Percentiles rank a stretch among this genome's conserved stretches.
Conservation (phyloP, 805 yeast species). For the Wickerhamiella lipophila region DNA sequence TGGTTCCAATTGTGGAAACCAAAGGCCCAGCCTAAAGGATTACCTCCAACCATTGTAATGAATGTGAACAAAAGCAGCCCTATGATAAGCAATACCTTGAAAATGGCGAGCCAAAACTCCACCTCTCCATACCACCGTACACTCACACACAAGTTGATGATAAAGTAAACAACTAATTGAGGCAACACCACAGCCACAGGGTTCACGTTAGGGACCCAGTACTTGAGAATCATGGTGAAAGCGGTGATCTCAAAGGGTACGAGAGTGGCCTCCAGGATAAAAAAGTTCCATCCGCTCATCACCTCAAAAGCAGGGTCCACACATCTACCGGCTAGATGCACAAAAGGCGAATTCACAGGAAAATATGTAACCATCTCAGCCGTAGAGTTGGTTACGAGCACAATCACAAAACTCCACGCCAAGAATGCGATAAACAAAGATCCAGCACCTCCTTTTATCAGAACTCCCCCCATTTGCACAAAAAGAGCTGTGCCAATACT, state of each 20-base stretch:
- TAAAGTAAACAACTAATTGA: conserved; percentile 49
- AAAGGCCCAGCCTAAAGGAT: conserved; percentile 52
- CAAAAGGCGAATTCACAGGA: conserved; percentile 68
- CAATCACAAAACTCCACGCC: conserved; percentile 57
- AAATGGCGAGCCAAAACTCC: conserved; percentile 67
- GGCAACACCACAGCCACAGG: conserved; percentile 58
- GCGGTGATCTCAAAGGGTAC: conserved; percentile 78
- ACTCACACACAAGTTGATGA: conserved; percentile 52
- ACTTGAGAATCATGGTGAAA: conserved; percentile 67
- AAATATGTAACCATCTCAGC: conserved; percentile 71
- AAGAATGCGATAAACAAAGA: conserved; percentile 51
- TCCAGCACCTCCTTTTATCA: conserved; percentile 58
- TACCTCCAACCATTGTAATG: conserved; percentile 77
- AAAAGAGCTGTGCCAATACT: conserved; percentile 22
- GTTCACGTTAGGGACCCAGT: conserved; percentile 64
- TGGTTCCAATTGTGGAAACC: conserved; percentile 49
- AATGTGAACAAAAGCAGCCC: conserved; percentile 67
- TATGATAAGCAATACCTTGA: conserved; percentile 60
- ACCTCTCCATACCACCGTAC: conserved; percentile 68
- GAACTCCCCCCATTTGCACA: conserved; percentile 30
- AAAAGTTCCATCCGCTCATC: conserved; percentile 69
- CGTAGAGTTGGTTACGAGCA: conserved; percentile 52
- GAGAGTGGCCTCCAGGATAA: conserved; percentile 59
- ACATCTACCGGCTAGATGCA: conserved; percentile 60
- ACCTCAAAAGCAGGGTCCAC: conserved; percentile 65